Base-by-base conservation (phyloP, 441 rosid species). In the Euphorbia celastroides region DNA sequence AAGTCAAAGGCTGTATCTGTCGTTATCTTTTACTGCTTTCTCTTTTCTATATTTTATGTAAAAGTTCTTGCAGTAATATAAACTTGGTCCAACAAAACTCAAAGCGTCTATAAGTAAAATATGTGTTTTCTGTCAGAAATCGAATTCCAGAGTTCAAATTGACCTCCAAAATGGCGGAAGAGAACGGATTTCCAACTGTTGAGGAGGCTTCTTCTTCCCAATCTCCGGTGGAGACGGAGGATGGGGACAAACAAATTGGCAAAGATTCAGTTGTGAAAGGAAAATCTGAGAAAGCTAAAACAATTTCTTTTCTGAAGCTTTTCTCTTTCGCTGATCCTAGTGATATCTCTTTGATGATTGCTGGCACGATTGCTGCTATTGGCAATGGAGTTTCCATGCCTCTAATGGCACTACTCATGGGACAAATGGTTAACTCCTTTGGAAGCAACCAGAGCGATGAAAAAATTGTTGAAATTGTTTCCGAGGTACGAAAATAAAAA, bases 381-480 rank as follows among this genome's bases (percentile, higher is more conserved):
- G 96, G 82, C 11, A 90, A 82, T 69, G 98, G 92, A 31, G 5
- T 81, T 2, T 48, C 73, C 57, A 27, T 79, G 63, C 92, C 98
- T 44, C 60, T 89, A 14, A 80, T 82, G 96, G 67, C 89, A 31
- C 60, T 92, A 7, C 82, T 90, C 16, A 48, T 63, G 67, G 96
- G 96, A 22, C 75, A 84, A 11, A 74, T 89, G 25, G 44, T 74
- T 0, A 64, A 92, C 69, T 72, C 92, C n/a, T 86, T 86, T 52
- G 87, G 98, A 44, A 14, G 77, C 32, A 85, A 79, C 44, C 84
- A 77, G 54, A 72, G 64, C 64, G 74, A 38, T 72, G 66, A 71
- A 8, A 63, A 79, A 22, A 61, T 81, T 1, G 83, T 86, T 52
- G 66, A 69, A 34, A 62, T 55, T 14, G 65, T 89, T 74, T 84